These are phyloP conservation scores for Mortierella sp. DNA, from an alignment of 371 early-diverging fungal genomes.

Conservation along the genomic window DNA sequence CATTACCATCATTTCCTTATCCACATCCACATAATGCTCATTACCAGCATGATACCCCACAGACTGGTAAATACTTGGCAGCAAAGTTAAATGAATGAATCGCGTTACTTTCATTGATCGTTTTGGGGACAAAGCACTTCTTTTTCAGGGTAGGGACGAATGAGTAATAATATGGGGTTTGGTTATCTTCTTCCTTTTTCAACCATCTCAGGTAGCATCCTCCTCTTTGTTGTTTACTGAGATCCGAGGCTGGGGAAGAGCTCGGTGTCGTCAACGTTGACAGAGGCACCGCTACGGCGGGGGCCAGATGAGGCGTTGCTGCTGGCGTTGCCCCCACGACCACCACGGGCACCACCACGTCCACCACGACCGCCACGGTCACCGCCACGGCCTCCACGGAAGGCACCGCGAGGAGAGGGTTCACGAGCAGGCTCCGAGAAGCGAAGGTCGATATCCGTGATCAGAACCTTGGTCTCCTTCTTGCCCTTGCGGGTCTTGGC, in stretches of 20 bases:
- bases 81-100: background rate
- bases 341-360: conserved; percentile 56
- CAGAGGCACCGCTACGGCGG: conserved; percentile 59
- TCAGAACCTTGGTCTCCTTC: conserved; percentile 73
- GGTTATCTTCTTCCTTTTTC: conserved; percentile 2
- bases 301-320: conserved; percentile 53
- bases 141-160: background rate
- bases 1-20: background rate
- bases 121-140: conserved; percentile 2
- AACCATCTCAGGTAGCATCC: background rate
- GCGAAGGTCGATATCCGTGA: conserved; percentile 69
- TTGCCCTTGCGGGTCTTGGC: conserved; percentile 60
- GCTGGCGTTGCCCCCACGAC: conserved; percentile 49
- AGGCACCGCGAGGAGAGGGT: conserved; percentile 46
- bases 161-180: background rate
- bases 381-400: conserved; percentile 55
- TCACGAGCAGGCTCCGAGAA: conserved; percentile 64
- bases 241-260: conserved; percentile 86
- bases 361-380: conserved; percentile 51
- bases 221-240: conserved; percentile 57
- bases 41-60: too few relatives aligned
- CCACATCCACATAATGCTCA: too few relatives aligned
- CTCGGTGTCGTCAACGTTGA: conserved; percentile 78
- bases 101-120: background rate
- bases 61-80: too few relatives aligned